A percentile compares a stretch with the other conserved stretches of the same genome.
Conservation (phyloP, 345 rosid species). For the Populus pruinosa region DNA sequence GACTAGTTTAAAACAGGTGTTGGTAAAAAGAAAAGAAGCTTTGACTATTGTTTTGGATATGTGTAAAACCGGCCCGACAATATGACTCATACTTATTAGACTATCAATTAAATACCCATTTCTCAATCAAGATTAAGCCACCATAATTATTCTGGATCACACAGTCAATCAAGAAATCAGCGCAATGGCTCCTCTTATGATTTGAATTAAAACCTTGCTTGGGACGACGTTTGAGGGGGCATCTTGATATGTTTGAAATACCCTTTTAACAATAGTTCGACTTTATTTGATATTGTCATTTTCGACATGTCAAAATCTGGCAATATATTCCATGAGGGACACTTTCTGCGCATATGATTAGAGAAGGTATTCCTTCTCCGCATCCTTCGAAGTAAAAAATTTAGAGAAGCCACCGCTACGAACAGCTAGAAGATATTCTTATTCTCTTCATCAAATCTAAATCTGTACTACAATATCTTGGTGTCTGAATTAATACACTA, state of each 20-base stretch:
- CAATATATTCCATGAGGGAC: conserved; percentile 16
- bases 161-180: neutral
- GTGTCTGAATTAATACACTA: neutral
- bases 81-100: no score
- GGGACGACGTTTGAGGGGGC: neutral
- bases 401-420: conserved; percentile 15
- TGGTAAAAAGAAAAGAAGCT: no score
- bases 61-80: no score
- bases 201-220: neutral
- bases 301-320: conserved; percentile 26
- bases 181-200: neutral
- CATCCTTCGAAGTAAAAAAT: conserved; percentile 6
- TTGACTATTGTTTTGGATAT: no score
- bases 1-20: no score
- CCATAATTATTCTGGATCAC: neutral
- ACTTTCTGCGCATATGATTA: conserved; percentile 28
- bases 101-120: neutral
- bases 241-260: neutral
- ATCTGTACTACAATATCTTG: conserved; percentile 3
- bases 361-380: conserved; percentile 10
- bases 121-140: neutral
- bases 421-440: conserved; percentile 21
- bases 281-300: conserved; percentile 18
- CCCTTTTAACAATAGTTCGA: neutral
- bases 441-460: conserved; percentile 22